These are phyloP conservation scores for Camellia sinensis DNA, from an alignment of 148 eudicot species.

Conservation along the genomic window DNA sequence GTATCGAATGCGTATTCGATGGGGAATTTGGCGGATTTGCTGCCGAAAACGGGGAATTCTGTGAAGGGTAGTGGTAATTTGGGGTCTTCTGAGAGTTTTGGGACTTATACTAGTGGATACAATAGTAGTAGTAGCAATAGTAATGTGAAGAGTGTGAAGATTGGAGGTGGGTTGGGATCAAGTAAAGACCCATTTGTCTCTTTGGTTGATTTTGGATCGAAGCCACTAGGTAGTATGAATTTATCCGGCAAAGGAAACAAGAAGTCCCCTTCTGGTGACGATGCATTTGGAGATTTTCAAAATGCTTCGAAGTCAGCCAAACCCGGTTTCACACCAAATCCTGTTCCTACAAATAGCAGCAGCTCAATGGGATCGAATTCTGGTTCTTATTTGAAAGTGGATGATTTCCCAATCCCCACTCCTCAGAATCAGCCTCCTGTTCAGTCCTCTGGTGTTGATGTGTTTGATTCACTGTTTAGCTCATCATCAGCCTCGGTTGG, in stretches of 20 bases:
- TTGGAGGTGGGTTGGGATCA: conserved; percentile 38
- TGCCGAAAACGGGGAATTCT: conserved; percentile 69
- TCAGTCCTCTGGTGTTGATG: conserved; percentile 45
- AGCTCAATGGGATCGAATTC: conserved; percentile 27
- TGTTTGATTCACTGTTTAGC: conserved; percentile 60
- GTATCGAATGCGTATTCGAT: conserved; percentile 42
- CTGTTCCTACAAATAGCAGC: conserved; percentile 27
- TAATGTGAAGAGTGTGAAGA: conserved; percentile 31
- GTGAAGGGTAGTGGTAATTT: conserved; percentile 9
- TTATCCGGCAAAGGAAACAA: conserved; percentile 32
- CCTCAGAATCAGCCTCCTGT: conserved; percentile 34
- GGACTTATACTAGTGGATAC: conserved; percentile 22
- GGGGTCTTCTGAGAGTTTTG: conserved; percentile 34
- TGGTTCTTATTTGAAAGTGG: conserved; percentile 34
- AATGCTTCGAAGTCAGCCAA: conserved; percentile 43
- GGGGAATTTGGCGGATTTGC: conserved; percentile 59
- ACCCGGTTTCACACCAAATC: conserved; percentile 24
- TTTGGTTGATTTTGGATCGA: conserved; percentile 58
- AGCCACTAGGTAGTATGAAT: conserved; percentile 44
- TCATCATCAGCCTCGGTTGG: conserved; percentile 32
- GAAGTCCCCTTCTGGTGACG: conserved; percentile 29
- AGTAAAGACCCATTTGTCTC: conserved; percentile 80
- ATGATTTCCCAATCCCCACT: conserved; percentile 41
- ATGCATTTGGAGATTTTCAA: conserved; percentile 67
- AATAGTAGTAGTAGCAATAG: conserved; percentile 12